Base-by-base conservation (phyloP, 2,329 filamentous ascomycete species). In the Acephala macrosclerotiorum region DNA sequence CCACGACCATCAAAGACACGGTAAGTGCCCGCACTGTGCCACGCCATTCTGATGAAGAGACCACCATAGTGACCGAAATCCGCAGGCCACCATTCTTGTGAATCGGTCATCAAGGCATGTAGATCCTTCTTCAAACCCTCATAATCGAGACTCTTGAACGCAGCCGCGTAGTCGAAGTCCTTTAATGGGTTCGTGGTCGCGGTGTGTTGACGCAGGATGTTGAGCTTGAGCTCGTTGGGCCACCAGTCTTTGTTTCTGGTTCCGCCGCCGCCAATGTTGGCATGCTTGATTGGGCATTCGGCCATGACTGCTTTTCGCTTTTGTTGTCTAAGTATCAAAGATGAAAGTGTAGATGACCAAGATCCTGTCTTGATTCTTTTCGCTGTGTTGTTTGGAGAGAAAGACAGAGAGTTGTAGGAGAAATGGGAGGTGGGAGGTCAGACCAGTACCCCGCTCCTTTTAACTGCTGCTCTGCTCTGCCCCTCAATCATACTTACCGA, bases 61-160 rank as follows among this genome's bases (percentile, higher is more conserved):
- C 91, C 91, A 70, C 91, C 91, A 73, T 94, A 94, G 83, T 93
- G 90, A 63, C 91, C 91, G 74, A 91, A 92, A 76, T 94, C 91
- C 36, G 91, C 91, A 0, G 91, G 91, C 91, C 91, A 94, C 87
- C 87, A 93, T 47, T 91, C 88, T 80, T 94, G 88, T 2, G 90
- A 93, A 76, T 92, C 88, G 60, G 91, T 94, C 89, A 93, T 90
- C 74, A 94, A 76, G 20, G 80, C 82, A n/a, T 81, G 73, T 7
- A 94, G 79, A 75, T 94, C 91, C 79, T 91, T 89, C 87, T 94
- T 94, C 72, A 94, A 79, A 29, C 80, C 89, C 67, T 85, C 80
- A 75, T 91, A 92, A 79, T 92, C 88, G 64, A 94, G 82, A 73
- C 80, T 87, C 81, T 91, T 89, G 83, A 94, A 93, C 35, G 90